Conservation (phyloP, 768 basidiomycete species). For the Trametes coccinea region DNA sequence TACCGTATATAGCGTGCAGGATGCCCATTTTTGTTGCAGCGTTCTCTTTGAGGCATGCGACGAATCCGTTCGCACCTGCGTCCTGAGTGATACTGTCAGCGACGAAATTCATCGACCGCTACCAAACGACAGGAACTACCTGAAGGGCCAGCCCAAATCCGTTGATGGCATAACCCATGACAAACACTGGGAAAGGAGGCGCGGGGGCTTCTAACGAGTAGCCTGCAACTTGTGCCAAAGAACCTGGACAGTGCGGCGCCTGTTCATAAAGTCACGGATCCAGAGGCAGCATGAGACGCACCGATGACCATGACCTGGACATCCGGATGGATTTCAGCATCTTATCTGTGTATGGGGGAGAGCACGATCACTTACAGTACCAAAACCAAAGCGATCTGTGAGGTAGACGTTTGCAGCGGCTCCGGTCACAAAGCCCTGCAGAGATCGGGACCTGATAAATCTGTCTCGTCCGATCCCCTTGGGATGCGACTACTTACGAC, state of each 20-base stretch:
- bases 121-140: slow-evolving; percentile 27
- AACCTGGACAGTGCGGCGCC: slow-evolving; percentile 36
- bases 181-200: slow-evolving; percentile 66
- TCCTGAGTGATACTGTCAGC: slow-evolving; percentile 42
- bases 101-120: too few relatives aligned
- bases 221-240: slow-evolving; percentile 53
- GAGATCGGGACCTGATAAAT: neutral
- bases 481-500: slow-evolving; percentile 33
- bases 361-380: slow-evolving; percentile 38
- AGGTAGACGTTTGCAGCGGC: slow-evolving; percentile 51
- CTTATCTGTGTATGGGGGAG: too few relatives aligned
- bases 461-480: too few relatives aligned
- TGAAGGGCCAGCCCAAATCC: slow-evolving; percentile 54
- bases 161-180: slow-evolving; percentile 46
- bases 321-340: neutral
- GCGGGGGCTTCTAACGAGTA: slow-evolving; percentile 56
- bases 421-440: slow-evolving; percentile 49
- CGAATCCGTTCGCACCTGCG: slow-evolving; percentile 71
- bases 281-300: slow-evolving; percentile 9
- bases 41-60: slow-evolving; percentile 58
- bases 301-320: slow-evolving; percentile 43
- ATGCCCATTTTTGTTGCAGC: slow-evolving; percentile 68
- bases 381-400: slow-evolving; percentile 48
- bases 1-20: slow-evolving; percentile 66
- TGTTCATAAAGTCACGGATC: neutral